Percentiles rank a stretch among this genome's conserved stretches.
phyloP scores from a whole-genome alignment of 768 basidiomycete genomes.

The Lactifluus echinatus region DNA sequence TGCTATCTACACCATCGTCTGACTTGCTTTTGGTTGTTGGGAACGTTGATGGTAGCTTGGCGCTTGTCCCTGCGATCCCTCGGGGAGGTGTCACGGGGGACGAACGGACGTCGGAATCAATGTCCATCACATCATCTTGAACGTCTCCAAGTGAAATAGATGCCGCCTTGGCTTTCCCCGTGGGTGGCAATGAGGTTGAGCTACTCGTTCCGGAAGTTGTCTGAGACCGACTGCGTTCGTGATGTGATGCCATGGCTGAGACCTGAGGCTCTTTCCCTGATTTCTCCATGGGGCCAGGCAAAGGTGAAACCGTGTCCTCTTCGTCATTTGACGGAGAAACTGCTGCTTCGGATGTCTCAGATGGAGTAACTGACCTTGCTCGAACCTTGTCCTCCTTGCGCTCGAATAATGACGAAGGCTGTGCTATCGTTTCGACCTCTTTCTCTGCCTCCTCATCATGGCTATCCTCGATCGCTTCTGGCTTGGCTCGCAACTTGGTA shows the following conservation, averaged over 20 bases:
- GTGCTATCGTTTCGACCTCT: conserved; percentile 17
- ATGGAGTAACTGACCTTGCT: not conserved
- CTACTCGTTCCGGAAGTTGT: conserved; percentile 2
- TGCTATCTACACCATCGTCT: not conserved
- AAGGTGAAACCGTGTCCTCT: not conserved
- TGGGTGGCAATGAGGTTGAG: not conserved
- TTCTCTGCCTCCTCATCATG: not conserved
- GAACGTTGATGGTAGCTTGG: not conserved
- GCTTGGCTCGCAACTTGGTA: not conserved
- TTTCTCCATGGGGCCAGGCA: not conserved
- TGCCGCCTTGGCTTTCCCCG: not conserved
- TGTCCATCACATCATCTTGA: conserved; percentile 2
- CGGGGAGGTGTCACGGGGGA: not conserved
- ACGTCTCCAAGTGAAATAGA: not conserved
- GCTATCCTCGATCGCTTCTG: conserved; percentile 1
- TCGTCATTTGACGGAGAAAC: not conserved
- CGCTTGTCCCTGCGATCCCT: not conserved
- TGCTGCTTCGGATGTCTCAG: not conserved
- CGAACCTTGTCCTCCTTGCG: not conserved
- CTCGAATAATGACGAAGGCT: conserved; percentile 14
- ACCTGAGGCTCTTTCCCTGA: not conserved
- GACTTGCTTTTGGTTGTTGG: not conserved
- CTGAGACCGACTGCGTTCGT: not conserved
- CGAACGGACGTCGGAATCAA: not conserved
- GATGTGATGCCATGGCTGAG: not conserved